Percentiles rank a stretch among this genome's conserved stretches.
Conservation (phyloP, 129 eudicot species). For the Artemisia tridentata region DNA sequence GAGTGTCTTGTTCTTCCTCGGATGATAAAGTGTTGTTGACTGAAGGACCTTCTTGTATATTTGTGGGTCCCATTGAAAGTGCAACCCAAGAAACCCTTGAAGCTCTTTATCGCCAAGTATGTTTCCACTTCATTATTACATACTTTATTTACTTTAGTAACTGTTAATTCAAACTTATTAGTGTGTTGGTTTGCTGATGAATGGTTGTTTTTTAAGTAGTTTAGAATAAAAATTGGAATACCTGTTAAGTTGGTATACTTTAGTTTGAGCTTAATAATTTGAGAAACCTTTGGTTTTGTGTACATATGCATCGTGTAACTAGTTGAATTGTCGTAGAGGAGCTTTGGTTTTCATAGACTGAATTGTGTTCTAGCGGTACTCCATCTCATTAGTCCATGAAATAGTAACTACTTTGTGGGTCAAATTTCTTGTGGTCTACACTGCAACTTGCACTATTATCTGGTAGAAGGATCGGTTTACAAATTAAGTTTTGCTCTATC, state of each 20-base stretch:
- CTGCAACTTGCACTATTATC: not conserved
- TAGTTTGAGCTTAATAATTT: not conserved
- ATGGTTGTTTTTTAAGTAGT: too few species aligned
- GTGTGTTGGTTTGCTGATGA: not conserved
- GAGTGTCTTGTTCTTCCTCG: not conserved
- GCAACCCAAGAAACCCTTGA: conserved; percentile 87
- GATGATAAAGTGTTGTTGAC: not conserved
- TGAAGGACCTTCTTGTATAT: conserved; percentile 88
- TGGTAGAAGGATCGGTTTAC: not conserved
- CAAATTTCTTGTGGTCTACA: too few species aligned
- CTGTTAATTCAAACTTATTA: too few species aligned
- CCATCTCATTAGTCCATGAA: not conserved
- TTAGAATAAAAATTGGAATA: not conserved
- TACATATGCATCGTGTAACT: conserved; percentile 17
- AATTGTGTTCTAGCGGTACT: not conserved
- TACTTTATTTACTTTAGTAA: too few species aligned
- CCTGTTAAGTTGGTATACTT: not conserved
- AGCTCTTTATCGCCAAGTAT: conserved; percentile 92
- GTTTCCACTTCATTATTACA: conserved; percentile 10
- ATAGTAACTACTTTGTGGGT: not conserved
- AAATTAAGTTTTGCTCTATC: not conserved
- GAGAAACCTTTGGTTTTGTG: not conserved
- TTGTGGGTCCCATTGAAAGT: conserved; percentile 78
- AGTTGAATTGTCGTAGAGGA: not conserved
- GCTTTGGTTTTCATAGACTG: not conserved